Evolutionary conservation across 192 early-diverging fungal species (phyloP).

Genomic region (Rhizoclosmatium globosum): DNA sequence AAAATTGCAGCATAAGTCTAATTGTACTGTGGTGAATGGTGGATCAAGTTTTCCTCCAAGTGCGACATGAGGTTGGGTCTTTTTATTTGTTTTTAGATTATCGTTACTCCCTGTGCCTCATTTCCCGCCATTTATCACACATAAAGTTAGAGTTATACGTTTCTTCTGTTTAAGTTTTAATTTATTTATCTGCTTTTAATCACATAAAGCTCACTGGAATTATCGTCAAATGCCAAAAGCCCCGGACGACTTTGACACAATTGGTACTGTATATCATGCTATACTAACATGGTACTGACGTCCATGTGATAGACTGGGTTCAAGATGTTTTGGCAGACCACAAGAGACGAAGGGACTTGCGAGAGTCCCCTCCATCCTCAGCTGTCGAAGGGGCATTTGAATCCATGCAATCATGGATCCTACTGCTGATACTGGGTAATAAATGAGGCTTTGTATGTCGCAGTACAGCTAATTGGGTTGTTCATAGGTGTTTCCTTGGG

Average conservation of each 20-base stretch:
- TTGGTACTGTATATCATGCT: slow-evolving; percentile 19
- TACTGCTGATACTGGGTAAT: slow-evolving; percentile 78
- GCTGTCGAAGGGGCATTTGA: slow-evolving; percentile 53
- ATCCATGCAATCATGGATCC: slow-evolving; percentile 83
- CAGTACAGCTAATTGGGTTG: slow-evolving; percentile 79
- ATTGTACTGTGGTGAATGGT: too few relatives aligned
- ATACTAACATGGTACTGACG: not conserved
- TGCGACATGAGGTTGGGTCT: too few relatives aligned
- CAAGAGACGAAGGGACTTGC: slow-evolving; percentile 33
- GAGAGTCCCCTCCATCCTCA: not conserved
- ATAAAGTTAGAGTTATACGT: too few relatives aligned
- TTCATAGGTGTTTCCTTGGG: slow-evolving; percentile 67
- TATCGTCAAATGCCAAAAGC: not conserved
- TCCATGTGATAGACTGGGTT: slow-evolving; percentile 45
- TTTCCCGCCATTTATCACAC: too few relatives aligned
- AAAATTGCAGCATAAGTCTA: too few relatives aligned
- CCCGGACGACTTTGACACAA: slow-evolving; percentile 47
- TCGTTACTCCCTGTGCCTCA: too few relatives aligned
- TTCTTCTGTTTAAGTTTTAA: not conserved
- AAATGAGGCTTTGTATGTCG: slow-evolving; percentile 72
- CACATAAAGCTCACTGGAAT: too few relatives aligned
- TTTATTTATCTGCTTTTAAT: not conserved
- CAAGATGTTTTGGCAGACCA: slow-evolving; percentile 49
- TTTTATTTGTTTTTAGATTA: too few relatives aligned
- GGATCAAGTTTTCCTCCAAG: too few relatives aligned